A percentile compares a stretch with the other conserved stretches of the same genome.
Evolutionary conservation across 1,284 basidiomycete species (phyloP).

Genomic region (Malassezia globosa): DNA sequence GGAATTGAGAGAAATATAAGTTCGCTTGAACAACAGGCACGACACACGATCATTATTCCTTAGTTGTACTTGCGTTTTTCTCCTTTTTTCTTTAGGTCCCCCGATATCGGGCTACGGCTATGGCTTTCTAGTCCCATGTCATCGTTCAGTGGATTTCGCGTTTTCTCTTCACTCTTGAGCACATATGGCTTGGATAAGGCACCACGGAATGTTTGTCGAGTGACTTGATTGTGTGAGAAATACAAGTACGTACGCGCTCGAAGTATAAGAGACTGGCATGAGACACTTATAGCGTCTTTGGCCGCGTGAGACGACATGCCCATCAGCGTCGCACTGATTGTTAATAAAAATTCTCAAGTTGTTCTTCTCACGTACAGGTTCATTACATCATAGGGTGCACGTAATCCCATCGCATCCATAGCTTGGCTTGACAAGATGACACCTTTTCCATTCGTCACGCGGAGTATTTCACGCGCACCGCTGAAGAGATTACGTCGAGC

Average conservation of each 20-base stretch:
- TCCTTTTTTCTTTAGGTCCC: not conserved
- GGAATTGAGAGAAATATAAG: no score
- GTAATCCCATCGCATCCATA: slow-evolving; percentile 23
- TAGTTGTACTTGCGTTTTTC: not conserved
- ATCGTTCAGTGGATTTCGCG: no score
- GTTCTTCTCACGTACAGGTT: slow-evolving; percentile 32
- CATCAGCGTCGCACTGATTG: slow-evolving; percentile 25
- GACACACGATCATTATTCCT: not conserved
- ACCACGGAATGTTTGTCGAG: slow-evolving; percentile 15
- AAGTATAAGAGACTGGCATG: slow-evolving; percentile 26
- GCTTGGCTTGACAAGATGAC: slow-evolving; percentile 38
- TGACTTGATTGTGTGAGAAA: slow-evolving; percentile 5
- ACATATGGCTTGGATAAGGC: slow-evolving; percentile 4
- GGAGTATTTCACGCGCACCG: slow-evolving; percentile 33
- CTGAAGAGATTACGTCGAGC: slow-evolving; percentile 36
- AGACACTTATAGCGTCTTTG: slow-evolving; percentile 28
- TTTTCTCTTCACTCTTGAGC: no score
- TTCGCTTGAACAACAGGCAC: no score
- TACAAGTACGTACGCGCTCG: slow-evolving; percentile 25
- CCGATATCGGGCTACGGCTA: not conserved
- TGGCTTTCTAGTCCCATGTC: not conserved
- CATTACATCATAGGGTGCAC: slow-evolving; percentile 41
- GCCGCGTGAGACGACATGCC: slow-evolving; percentile 32
- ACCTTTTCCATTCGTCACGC: slow-evolving; percentile 41
- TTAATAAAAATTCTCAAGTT: not conserved